These are phyloP conservation scores for Pseudevernia furfuracea DNA, from an alignment of 495 filamentous ascomycete species.

Conservation along the genomic window DNA sequence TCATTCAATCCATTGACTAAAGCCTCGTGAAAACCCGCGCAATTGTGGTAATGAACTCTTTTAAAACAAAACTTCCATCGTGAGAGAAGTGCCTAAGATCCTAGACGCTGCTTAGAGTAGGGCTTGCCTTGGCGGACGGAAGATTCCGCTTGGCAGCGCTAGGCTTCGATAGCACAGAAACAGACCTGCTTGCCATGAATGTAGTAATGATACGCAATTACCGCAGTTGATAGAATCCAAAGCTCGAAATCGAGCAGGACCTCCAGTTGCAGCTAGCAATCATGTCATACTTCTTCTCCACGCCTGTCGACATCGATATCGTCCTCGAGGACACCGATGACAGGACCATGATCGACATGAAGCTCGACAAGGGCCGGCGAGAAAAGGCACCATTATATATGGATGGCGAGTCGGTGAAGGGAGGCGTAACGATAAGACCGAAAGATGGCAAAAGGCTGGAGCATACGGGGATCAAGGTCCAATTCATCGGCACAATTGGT, in stretches of 20 bases:
- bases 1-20: background rate
- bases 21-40: background rate
- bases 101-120: background rate
- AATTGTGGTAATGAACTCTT: too few relatives aligned
- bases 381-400: constrained; percentile 96
- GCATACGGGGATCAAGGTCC: constrained; percentile 98
- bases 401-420: constrained; percentile 97
- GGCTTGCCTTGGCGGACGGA: constrained; percentile 7
- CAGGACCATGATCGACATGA: constrained; percentile 89
- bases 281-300: constrained; percentile 98
- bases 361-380: constrained; percentile 91
- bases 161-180: background rate
- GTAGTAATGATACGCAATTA: background rate
- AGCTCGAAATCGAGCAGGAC: background rate
- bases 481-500: constrained; percentile 99
- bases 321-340: constrained; percentile 93
- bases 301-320: constrained; percentile 96
- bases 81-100: background rate
- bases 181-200: background rate
- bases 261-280: constrained; percentile 26
- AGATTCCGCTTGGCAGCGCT: background rate
- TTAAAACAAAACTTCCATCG: too few relatives aligned
- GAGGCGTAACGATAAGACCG: constrained; percentile 84
- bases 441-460: constrained; percentile 98
- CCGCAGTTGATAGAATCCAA: background rate